phyloP scores from a whole-genome alignment of 2,329 filamentous ascomycete genomes.

The Tolypocladium sp. region DNA sequence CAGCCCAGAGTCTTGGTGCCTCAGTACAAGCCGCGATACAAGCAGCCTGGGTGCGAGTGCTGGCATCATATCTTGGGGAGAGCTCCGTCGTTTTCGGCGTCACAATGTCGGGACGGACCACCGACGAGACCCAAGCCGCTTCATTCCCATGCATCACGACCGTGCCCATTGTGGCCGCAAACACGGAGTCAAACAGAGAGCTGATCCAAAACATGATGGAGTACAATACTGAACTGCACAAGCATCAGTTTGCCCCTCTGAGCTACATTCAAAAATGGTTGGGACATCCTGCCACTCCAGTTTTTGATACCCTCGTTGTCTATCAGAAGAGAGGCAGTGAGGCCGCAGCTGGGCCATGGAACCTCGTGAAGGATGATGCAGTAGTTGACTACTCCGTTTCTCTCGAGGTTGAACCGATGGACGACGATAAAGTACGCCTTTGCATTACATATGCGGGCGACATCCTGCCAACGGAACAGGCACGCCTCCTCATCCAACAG shows the following conservation, averaged over 20 bases:
- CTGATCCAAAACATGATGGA: conserved; percentile 56
- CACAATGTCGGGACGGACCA: conserved; percentile 66
- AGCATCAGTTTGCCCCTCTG: conserved; percentile 64
- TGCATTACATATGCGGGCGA: conserved; percentile 58
- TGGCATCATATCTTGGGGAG: conserved; percentile 72
- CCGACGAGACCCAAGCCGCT: conserved; percentile 46
- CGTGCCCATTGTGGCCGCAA: conserved; percentile 58
- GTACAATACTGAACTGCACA: conserved; percentile 54
- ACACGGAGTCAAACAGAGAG: conserved; percentile 42
- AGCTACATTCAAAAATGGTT: conserved; percentile 64
- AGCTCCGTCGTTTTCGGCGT: conserved; percentile 65
- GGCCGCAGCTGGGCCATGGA: conserved; percentile 39
- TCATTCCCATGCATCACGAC: conserved; percentile 78
- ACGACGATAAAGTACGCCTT: conserved; percentile 41
- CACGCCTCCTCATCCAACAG: conserved; percentile 56
- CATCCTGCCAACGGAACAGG: conserved; percentile 60
- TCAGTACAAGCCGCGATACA: conserved; percentile 70
- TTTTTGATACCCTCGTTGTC: conserved; percentile 81
- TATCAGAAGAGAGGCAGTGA: conserved; percentile 55
- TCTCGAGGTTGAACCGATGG: conserved; percentile 60
- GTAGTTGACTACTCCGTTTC: conserved; percentile 72
- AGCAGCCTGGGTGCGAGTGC: conserved; percentile 66
- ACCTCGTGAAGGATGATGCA: conserved; percentile 54
- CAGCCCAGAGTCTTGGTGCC: conserved; percentile 49
- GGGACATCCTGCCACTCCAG: conserved; percentile 49